Percentiles rank a stretch among this genome's conserved stretches.
Evolutionary conservation across 129 eudicot genomes (phyloP).

Genomic region (Pseudognaphalium luteoalbum): DNA sequence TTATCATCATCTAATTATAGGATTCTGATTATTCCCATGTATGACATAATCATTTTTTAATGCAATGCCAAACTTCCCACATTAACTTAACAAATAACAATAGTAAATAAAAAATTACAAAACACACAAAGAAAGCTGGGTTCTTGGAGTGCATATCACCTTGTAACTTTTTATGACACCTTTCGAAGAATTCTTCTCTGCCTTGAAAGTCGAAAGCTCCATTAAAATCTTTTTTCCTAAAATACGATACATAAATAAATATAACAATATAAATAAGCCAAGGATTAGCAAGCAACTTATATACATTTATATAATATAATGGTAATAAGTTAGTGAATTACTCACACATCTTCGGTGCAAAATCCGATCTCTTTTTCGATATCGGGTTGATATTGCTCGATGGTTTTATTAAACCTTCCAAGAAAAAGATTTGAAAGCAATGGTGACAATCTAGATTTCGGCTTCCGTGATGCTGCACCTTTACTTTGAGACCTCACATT

Average conservation of each 20-base stretch:
- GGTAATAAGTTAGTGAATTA: slow-evolving; percentile 13
- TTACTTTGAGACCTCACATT: slow-evolving; percentile 27
- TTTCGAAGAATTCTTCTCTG: slow-evolving; percentile 35
- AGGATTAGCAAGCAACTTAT: not conserved
- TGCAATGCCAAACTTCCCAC: not conserved
- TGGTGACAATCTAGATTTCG: slow-evolving; percentile 29
- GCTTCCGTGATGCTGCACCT: slow-evolving; percentile 26
- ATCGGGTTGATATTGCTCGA: slow-evolving; percentile 49
- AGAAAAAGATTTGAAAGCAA: slow-evolving; percentile 59
- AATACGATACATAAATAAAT: slow-evolving; percentile 14
- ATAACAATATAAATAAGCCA: not conserved
- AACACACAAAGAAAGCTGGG: not conserved
- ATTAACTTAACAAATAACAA: not conserved
- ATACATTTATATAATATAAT: not conserved
- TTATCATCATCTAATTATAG: not conserved
- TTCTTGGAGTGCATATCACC: slow-evolving; percentile 21
- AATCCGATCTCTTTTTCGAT: slow-evolving; percentile 58
- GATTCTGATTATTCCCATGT: not conserved
- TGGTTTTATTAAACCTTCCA: slow-evolving; percentile 53
- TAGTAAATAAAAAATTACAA: not conserved
- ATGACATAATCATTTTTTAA: not conserved
- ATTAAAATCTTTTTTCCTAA: slow-evolving; percentile 68
- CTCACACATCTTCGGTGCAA: slow-evolving; percentile 87
- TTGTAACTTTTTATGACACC: slow-evolving; percentile 44
- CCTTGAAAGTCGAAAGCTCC: slow-evolving; percentile 76